A percentile compares a stretch with the other conserved stretches of the same genome.
Conservation (phyloP, 2,329 filamentous ascomycete genomes). For the Hypoxylon sp. region DNA sequence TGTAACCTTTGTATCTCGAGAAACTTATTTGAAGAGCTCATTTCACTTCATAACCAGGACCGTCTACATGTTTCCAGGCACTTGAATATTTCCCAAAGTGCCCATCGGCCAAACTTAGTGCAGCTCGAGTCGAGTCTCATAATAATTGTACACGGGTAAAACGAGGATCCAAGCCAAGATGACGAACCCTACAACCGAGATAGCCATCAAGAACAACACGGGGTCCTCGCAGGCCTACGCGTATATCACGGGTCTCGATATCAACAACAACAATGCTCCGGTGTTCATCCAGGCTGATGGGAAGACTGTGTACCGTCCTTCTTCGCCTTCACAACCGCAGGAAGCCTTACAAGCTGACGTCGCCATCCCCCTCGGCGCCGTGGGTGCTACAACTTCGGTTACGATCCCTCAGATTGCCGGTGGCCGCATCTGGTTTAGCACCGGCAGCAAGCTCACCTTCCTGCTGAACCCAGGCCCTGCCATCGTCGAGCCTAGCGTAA, state of each 20-base stretch:
- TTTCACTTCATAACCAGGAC: constrained; percentile 17
- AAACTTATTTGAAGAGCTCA: constrained; percentile 1
- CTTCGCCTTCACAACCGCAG: constrained; percentile 67
- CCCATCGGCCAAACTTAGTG: constrained; percentile 17
- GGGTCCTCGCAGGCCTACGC: constrained; percentile 73
- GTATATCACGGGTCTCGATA: constrained; percentile 78
- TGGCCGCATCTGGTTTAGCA: constrained; percentile 80
- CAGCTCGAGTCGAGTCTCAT: constrained; percentile 12
- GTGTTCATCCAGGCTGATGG: constrained; percentile 78
- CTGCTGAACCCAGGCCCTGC: constrained; percentile 79
- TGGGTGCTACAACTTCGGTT: constrained; percentile 71
- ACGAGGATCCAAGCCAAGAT: constrained; percentile 45
- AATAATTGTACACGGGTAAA: constrained; percentile 8
- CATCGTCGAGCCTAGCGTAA: constrained; percentile 81
- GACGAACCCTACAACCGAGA: constrained; percentile 66
- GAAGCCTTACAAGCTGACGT: constrained; percentile 69
- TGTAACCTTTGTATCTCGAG: constrained; percentile 28
- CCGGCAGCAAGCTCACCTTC: constrained; percentile 74
- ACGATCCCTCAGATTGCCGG: constrained; percentile 79
- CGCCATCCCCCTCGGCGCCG: constrained; percentile 74
- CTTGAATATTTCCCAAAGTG: constrained; percentile 12
- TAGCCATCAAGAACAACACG: constrained; percentile 77
- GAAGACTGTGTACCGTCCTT: constrained; percentile 74
- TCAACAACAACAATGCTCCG: constrained; percentile 71
- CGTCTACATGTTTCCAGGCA: constrained; percentile 3